Base-by-base conservation (phyloP, 1,284 basidiomycete genomes). In the Malassezia furfur region DNA sequence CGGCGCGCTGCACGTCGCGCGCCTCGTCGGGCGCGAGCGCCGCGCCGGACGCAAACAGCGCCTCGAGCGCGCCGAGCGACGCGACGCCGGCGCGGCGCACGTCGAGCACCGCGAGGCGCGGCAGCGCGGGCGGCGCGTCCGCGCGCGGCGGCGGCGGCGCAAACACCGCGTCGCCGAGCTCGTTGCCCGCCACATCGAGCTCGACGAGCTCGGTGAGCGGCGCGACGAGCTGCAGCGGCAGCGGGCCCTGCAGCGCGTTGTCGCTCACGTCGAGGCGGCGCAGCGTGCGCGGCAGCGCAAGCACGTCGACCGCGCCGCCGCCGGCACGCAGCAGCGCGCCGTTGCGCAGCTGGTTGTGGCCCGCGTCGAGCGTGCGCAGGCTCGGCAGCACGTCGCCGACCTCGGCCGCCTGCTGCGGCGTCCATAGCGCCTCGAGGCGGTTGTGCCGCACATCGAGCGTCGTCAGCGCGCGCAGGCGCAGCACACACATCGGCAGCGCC, bases 361-460 rank as follows among this genome's bases (percentile, higher is more conserved):
- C 60, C 35, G 69, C 63, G 48, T 67, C 61, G 32, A 72, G 52
- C 17, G 48, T 59, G 9, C 57, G 51, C 10, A 70, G 59, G 10
- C 51, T 50, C 17, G 48, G 64, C 49, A 70, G 50, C 1, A 67
- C 60, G 25, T n/a, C 37, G 28, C 31, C 32, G 17, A 35, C 30
- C 12, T 45, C n/a, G 19, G 25, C 21, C 14, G 52, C 58, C 34
- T 61, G 51, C 44, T 60, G 55, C 50, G 59, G 12, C 21, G 43
- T 35, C 70, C 70, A 72, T 22, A 72, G 61, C 11, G 57, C 46
- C 15, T 51, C 53, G 14, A 72, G 57, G 45, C 52, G 54, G 54
- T 72, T 72, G 53, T 68, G 56, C 15, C 68, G 67, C 12, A 72
- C 60, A 51, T 70, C 60, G 41, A 72, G 63, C n/a, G 50, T 59